These are phyloP conservation scores for Coniferiporia sulphurascens DNA, from an alignment of 1,284 basidiomycete genomes.

Conservation along the genomic window DNA sequence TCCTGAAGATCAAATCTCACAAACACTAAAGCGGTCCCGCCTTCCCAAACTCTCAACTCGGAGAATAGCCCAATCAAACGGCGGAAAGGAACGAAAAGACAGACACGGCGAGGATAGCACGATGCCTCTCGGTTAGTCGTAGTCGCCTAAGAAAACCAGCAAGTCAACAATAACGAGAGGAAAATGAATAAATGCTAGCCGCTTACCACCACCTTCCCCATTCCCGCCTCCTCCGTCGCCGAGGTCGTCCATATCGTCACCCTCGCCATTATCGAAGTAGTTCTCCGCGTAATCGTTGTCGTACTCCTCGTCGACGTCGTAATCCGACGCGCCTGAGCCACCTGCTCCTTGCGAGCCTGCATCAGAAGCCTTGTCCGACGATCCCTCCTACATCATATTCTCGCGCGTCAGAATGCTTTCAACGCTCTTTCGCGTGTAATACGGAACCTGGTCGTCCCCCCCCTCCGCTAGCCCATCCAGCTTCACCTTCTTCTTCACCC, in stretches of 20 bases:
- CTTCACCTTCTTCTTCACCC: slow-evolving; percentile 44
- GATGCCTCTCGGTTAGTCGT: too few relatives aligned
- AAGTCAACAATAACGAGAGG: too few relatives aligned
- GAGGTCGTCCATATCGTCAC: slow-evolving; percentile 68
- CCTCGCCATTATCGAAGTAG: slow-evolving; percentile 83
- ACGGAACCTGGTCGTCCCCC: slow-evolving; percentile 51
- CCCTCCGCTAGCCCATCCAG: slow-evolving; percentile 64
- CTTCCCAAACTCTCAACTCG: too few relatives aligned
- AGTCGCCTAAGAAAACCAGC: too few relatives aligned
- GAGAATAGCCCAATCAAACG: too few relatives aligned
- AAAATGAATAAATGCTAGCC: not conserved
- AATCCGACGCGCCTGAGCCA: slow-evolving; percentile 52
- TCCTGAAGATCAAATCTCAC: too few relatives aligned
- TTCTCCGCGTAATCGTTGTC: slow-evolving; percentile 83
- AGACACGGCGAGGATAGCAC: too few relatives aligned
- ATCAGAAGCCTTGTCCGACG: slow-evolving; percentile 59
- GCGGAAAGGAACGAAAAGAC: too few relatives aligned
- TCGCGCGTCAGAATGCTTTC: not conserved
- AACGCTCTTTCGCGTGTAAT: not conserved
- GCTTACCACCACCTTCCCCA: slow-evolving; percentile 46
- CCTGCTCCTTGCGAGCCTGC: slow-evolving; percentile 47
- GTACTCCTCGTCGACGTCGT: slow-evolving; percentile 80
- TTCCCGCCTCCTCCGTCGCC: slow-evolving; percentile 63
- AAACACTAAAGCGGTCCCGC: too few relatives aligned
- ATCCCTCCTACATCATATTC: slow-evolving; percentile 47